Evolutionary conservation across 345 rosid genomes (phyloP).

Genomic region (Psidium guajava): DNA sequence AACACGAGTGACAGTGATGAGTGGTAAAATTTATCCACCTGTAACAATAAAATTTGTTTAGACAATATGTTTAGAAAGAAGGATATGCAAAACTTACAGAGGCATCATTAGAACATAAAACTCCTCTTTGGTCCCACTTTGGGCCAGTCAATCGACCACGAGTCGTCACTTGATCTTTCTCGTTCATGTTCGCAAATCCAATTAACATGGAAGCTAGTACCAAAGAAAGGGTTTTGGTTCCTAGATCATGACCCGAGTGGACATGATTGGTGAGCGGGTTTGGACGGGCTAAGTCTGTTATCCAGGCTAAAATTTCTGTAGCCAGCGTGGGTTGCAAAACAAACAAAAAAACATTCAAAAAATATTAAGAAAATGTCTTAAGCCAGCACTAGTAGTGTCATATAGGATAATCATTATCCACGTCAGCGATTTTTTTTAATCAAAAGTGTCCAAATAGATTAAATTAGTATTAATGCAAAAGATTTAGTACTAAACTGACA

Average conservation of each 20-base stretch:
- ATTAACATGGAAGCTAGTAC: background rate
- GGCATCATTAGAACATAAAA: background rate
- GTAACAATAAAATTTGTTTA: background rate
- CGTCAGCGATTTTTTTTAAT: no score
- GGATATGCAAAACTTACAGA: background rate
- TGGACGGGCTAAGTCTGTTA: background rate
- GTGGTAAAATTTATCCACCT: background rate
- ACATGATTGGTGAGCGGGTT: background rate
- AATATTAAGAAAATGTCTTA: no score
- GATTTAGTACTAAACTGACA: no score
- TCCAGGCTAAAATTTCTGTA: background rate
- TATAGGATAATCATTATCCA: no score
- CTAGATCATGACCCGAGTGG: background rate
- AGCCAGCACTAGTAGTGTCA: no score
- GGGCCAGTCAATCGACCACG: background rate
- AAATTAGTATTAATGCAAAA: no score
- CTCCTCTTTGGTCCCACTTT: background rate
- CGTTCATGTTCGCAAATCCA: no score
- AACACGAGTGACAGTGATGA: background rate
- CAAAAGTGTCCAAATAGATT: no score
- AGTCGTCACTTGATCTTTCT: background rate
- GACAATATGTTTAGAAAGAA: background rate
- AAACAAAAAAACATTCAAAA: no score
- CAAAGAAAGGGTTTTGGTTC: background rate
- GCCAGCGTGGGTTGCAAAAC: no score